These are phyloP conservation scores for Nissolia schottii DNA, from an alignment of 306 rosid species.

Conservation along the genomic window DNA sequence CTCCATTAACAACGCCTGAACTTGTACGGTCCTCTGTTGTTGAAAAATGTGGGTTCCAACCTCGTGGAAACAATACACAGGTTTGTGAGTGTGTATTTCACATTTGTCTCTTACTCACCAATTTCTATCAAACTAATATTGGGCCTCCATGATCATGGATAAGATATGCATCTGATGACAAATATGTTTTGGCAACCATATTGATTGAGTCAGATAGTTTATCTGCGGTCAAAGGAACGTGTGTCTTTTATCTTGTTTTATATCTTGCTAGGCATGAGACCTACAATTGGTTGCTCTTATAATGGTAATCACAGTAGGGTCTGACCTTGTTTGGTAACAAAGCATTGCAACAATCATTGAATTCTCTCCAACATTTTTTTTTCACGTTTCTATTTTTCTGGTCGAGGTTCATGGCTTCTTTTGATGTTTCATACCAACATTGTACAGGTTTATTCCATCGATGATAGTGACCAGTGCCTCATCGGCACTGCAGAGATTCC, in stretches of 20 bases:
- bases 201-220: neutral
- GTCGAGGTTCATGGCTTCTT: slow-evolving; percentile 8
- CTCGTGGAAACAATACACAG: slow-evolving; percentile 93
- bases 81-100: slow-evolving; percentile 32
- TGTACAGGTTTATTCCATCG: slow-evolving; percentile 82
- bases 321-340: neutral
- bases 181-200: neutral
- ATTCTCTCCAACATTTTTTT: neutral
- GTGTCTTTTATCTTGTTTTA: neutral
- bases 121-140: neutral
- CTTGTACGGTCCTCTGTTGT: slow-evolving; percentile 89
- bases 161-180: neutral
- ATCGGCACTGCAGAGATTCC: slow-evolving; percentile 99
- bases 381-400: slow-evolving; percentile 11
- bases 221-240: neutral
- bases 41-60: slow-evolving; percentile 97
- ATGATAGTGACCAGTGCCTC: slow-evolving; percentile 90
- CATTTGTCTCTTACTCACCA: neutral
- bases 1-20: slow-evolving; percentile 87
- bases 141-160: neutral
- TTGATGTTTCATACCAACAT: slow-evolving; percentile 31
- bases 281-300: slow-evolving; percentile 12
- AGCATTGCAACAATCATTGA: slow-evolving; percentile 2
- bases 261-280: neutral
- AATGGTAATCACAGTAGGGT: slow-evolving; percentile 1